Evolutionary conservation across 495 filamentous ascomycete genomes (phyloP).

Genomic region (Hypoxylon cercidicola): DNA sequence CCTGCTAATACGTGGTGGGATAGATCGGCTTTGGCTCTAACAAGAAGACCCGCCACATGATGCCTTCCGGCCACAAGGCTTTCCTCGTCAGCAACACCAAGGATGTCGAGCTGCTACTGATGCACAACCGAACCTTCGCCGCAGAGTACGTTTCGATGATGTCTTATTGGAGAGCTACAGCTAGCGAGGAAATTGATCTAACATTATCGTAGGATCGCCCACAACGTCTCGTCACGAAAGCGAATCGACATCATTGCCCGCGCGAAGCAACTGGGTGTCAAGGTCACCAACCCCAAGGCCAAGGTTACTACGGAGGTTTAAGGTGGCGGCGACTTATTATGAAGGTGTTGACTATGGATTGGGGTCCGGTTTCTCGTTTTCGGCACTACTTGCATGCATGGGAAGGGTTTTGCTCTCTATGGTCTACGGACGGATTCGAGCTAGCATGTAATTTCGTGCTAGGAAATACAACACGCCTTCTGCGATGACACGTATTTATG

Average conservation of each 20-base stretch:
- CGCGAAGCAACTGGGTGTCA: conserved; percentile 97
- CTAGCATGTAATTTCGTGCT: conserved; percentile 51
- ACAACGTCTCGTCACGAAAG: conserved; percentile 98
- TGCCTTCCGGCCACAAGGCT: conserved; percentile 99
- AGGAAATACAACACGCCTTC: conserved; percentile 49
- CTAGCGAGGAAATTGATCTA: conserved; percentile 31
- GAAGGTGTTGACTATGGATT: conserved; percentile 33
- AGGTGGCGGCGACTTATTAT: conserved; percentile 45
- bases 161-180: background rate
- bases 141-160: conserved; percentile 79
- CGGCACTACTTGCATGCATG: conserved; percentile 50
- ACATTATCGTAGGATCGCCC: conserved; percentile 78
- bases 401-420: conserved; percentile 50
- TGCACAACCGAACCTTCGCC: conserved; percentile 99
- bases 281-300: conserved; percentile 99
- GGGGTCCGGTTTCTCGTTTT: conserved; percentile 51
- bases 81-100: conserved; percentile 97
- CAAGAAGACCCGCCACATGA: conserved; percentile 98
- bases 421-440: conserved; percentile 50
- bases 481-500: conserved; percentile 46
- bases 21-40: conserved; percentile 98
- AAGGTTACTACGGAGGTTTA: conserved; percentile 97
- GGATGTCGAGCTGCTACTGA: conserved; percentile 96
- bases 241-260: conserved; percentile 94
- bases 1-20: conserved; percentile 24